Conservation (phyloP, 1,284 basidiomycete species). For the Marasmius oreades region DNA sequence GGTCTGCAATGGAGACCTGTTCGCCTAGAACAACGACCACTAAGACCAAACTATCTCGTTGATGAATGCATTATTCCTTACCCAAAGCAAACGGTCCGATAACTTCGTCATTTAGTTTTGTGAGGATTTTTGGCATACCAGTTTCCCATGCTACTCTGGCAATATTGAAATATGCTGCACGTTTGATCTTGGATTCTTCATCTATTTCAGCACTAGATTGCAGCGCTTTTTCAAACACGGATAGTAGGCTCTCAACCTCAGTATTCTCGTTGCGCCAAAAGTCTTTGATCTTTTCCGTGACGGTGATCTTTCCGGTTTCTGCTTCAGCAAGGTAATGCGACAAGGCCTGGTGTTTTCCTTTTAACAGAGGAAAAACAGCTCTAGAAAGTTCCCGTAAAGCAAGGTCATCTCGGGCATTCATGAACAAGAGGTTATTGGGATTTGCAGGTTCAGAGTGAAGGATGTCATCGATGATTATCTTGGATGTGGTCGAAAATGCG, state of each 20-base stretch:
- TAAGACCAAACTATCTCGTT: constrained; percentile 26
- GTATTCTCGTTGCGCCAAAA: constrained; percentile 56
- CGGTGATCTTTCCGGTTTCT: constrained; percentile 41
- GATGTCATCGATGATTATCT: constrained; percentile 59
- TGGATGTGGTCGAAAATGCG: constrained; percentile 56
- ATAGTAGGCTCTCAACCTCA: constrained; percentile 40
- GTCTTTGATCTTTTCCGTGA: constrained; percentile 57
- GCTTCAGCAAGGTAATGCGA: constrained; percentile 48
- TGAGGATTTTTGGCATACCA: constrained; percentile 28
- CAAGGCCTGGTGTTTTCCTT: constrained; percentile 51
- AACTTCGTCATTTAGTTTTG: constrained; percentile 51
- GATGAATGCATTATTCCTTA: constrained; percentile 31
- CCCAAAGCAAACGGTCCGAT: constrained; percentile 74
- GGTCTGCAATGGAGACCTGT: constrained; percentile 76
- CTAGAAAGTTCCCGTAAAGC: constrained; percentile 40
- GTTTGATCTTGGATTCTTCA: constrained; percentile 43
- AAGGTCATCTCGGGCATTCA: constrained; percentile 49
- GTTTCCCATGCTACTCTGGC: constrained; percentile 35
- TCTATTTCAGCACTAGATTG: constrained; percentile 42
- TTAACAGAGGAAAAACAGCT: constrained; percentile 41
- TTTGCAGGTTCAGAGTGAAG: constrained; percentile 57
- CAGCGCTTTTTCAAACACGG: constrained; percentile 42
- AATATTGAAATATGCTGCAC: constrained; percentile 47
- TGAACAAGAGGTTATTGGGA: constrained; percentile 46
- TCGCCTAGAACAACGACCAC: constrained; percentile 51